These are phyloP conservation scores for Scedosporium minutisporum DNA, from an alignment of 2,329 filamentous ascomycete species.

Conservation along the genomic window DNA sequence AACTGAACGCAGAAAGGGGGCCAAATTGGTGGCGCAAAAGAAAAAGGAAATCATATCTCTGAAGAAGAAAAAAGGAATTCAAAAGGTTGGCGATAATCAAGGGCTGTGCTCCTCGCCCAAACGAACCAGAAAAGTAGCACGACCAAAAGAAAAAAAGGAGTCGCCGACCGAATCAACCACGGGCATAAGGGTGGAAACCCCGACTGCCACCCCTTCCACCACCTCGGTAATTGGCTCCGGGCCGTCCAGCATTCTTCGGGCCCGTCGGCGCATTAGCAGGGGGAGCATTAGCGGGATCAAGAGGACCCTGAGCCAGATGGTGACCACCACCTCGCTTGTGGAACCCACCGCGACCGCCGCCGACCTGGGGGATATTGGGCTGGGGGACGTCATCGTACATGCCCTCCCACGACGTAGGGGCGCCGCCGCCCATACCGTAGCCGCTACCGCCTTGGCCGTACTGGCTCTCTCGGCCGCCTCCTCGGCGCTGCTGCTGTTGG, in stretches of 20 bases:
- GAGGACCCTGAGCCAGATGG: slow-evolving; percentile 30
- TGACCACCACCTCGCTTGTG: slow-evolving; percentile 22
- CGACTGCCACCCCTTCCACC: slow-evolving; percentile 68
- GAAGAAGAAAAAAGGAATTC: no score
- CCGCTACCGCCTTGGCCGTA: slow-evolving; percentile 23
- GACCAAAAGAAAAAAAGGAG: no score
- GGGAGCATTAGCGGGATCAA: slow-evolving; percentile 34
- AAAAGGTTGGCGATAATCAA: no score
- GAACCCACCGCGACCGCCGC: slow-evolving; percentile 27
- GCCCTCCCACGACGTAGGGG: slow-evolving; percentile 86
- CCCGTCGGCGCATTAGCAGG: slow-evolving; percentile 70
- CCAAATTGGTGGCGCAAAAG: no score
- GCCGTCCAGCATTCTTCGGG: slow-evolving; percentile 87
- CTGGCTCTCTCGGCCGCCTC: slow-evolving; percentile 24
- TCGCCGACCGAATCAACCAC: background rate
- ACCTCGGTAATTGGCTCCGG: slow-evolving; percentile 87
- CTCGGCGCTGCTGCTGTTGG: slow-evolving; percentile 37
- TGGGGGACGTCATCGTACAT: slow-evolving; percentile 97
- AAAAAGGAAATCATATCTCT: no score
- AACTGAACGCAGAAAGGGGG: no score
- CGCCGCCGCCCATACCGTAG: slow-evolving; percentile 31
- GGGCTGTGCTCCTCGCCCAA: no score
- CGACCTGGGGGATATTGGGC: slow-evolving; percentile 38
- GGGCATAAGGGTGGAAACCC: slow-evolving; percentile 70
- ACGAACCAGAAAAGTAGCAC: no score